A percentile compares a stretch with the other conserved stretches of the same genome.
Evolutionary conservation across 176 grass and related monocot species (phyloP).

Genomic region (Melocanna baccifera): DNA sequence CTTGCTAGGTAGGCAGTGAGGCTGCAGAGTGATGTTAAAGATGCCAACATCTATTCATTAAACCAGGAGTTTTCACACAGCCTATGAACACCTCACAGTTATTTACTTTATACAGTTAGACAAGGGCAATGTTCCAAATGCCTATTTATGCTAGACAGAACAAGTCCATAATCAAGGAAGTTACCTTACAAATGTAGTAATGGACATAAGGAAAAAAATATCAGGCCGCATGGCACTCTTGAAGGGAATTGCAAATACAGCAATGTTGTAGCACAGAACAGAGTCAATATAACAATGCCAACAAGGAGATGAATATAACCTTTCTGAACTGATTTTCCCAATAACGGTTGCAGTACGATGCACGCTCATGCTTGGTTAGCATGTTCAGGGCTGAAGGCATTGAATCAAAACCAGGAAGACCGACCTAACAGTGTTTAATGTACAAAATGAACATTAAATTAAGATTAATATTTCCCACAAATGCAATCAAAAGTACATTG

Average conservation of each 20-base stretch:
- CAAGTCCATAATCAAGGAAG: conserved; percentile 12
- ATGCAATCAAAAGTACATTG: conserved; percentile 14
- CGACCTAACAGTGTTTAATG: conserved; percentile 56
- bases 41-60: background rate
- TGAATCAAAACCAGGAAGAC: conserved; percentile 99
- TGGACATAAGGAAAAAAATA: background rate
- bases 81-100: background rate
- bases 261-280: conserved; percentile 24
- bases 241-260: background rate
- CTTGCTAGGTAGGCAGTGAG: background rate
- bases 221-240: background rate
- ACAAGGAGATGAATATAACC: conserved; percentile 50
- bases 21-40: background rate
- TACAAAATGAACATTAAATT: conserved; percentile 21
- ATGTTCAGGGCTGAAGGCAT: conserved; percentile 96
- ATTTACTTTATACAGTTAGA: conserved; percentile 21
- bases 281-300: conserved; percentile 15
- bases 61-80: background rate
- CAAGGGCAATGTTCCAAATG: background rate
- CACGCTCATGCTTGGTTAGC: conserved; percentile 88
- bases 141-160: background rate
- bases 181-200: background rate
- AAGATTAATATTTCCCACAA: background rate
- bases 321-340: conserved; percentile 99
- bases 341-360: conserved; percentile 93